Evolutionary conservation across 805 yeast genomes (phyloP), one percentile per base, ranked within the genome.

Genomic region (Monosporozyma yasuniensis): DNA sequence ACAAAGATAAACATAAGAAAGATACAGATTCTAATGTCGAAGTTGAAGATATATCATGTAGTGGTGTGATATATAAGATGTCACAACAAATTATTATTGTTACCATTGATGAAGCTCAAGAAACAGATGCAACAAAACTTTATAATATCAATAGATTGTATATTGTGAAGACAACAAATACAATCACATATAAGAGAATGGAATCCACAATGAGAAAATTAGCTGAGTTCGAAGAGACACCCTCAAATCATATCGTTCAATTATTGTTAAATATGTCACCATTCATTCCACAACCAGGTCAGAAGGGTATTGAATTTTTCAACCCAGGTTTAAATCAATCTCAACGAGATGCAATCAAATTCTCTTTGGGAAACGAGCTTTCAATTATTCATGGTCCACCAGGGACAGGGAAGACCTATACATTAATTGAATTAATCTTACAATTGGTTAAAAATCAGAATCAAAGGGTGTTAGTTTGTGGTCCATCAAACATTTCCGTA

Each of bases 401-500:
- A 4, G 90, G 90, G 0, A 83, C 90, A 0, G 91, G 91, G 3
- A 79, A 80, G 52, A 91, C 98, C 0, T 83, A 83, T 54, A 90
- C 97, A 0, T 58, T 91, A 5, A 80, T 90, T 9, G 97, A 91
- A 59, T 69, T 87, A 7, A 81, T 89, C 35, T 77, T 84, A 47
- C 96, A 90, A 61, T 69, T 88, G 47, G 73, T 80, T 1, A 70
- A 69, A 8, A 67, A 66, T 28, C 77, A 78, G 7, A 27, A 46
- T 28, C 72, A 77, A 53, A 65, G 89, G 43, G 81, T 91, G 0
- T 69, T 91, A 27, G 90, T 91, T 0, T 90, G 97, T 69, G 97
- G 96, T 0, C 96, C 98, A 0, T 89, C 97, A 0, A 91, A 91
- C 63, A 82, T 89, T 14, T 80, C 96, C 0, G 95, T 90, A 1